phyloP scores from a whole-genome alignment of 495 filamentous ascomycete genomes.

The Penicillium tannophilum region DNA sequence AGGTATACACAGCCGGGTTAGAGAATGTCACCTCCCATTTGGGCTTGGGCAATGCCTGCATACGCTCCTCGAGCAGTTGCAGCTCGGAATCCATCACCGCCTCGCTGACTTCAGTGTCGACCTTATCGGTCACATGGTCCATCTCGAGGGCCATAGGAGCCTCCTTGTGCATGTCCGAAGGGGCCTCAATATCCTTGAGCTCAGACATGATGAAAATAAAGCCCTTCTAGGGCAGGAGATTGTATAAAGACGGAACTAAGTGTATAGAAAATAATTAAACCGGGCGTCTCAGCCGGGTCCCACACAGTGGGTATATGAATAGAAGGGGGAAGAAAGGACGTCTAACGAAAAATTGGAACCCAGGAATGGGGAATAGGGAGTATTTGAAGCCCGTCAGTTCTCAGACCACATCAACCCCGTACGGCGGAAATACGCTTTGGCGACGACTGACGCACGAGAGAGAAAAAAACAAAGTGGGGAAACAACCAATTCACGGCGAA shows the following conservation, averaged over 20 bases:
- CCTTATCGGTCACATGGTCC: conserved; percentile 33
- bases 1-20: conserved; percentile 55
- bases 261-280: neutral
- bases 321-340: neutral
- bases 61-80: conserved; percentile 34
- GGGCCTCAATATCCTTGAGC: conserved; percentile 35
- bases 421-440: conserved; percentile 20
- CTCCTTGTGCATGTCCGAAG: conserved; percentile 32
- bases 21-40: conserved; percentile 32
- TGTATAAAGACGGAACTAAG: conserved; percentile 4
- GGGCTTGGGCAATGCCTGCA: conserved; percentile 30
- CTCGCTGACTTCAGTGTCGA: conserved; percentile 28
- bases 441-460: conserved; percentile 11
- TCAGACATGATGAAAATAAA: conserved; percentile 29
- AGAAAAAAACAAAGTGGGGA: conserved; percentile 15
- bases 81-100: conserved; percentile 43
- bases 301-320: conserved; percentile 6
- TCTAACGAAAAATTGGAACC: conserved; percentile 1
- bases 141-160: conserved; percentile 28
- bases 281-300: neutral
- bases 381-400: conserved; percentile 21
- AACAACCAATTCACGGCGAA: conserved; percentile 11
- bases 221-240: conserved; percentile 7
- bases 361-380: conserved; percentile 13
- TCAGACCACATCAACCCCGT: conserved; percentile 12